phyloP scores from a whole-genome alignment of 1,284 basidiomycete genomes.

The Erythrobasidium hasegawianum region DNA sequence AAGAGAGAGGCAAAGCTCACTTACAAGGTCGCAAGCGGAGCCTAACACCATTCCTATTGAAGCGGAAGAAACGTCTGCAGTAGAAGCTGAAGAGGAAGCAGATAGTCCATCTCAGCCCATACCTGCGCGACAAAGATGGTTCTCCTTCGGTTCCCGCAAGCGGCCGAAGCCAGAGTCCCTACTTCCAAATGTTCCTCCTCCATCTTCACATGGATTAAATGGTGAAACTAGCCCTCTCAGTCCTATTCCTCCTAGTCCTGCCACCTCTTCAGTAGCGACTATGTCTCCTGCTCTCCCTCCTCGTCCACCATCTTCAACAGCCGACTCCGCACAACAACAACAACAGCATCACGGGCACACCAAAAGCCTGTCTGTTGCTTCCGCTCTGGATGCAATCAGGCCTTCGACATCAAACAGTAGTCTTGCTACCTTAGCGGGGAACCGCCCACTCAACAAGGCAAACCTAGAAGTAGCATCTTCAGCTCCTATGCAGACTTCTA shows the following conservation, averaged over 20 bases:
- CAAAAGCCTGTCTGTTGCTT: background rate
- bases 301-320: background rate
- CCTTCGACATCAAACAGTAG: too few species aligned
- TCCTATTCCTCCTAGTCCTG: background rate
- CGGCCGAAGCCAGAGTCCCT: constrained; percentile 15
- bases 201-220: background rate
- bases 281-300: background rate
- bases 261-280: background rate
- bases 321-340: background rate
- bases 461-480: background rate
- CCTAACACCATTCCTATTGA: too few species aligned
- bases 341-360: background rate
- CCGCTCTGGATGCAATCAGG: background rate
- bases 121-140: constrained; percentile 7
- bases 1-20: too few species aligned
- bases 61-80: background rate
- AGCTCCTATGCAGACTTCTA: background rate
- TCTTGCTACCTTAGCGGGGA: too few species aligned
- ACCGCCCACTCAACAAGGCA: background rate
- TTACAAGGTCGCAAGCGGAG: too few species aligned
- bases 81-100: background rate
- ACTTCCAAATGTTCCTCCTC: background rate
- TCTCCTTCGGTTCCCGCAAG: constrained; percentile 24
- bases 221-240: background rate
- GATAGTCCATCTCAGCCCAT: background rate